Evolutionary conservation across 768 basidiomycete genomes (phyloP), one percentile per base, ranked within the genome.

Genomic region (Tylopilus cervinicoccineus): DNA sequence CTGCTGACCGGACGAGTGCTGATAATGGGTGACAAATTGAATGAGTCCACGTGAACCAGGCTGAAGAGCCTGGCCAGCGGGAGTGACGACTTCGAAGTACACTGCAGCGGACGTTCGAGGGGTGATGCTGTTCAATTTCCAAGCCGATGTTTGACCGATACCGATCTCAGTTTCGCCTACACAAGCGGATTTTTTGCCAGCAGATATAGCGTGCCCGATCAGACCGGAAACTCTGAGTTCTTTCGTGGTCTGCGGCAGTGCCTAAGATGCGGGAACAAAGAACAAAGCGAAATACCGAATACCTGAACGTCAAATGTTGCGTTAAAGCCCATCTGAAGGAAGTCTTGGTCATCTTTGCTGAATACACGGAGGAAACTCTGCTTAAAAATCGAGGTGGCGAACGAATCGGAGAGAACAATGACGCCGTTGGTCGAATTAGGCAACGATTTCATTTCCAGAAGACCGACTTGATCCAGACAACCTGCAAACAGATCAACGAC

Each of bases 151-250:
- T 65, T 94, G 91, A 27, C 94, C 95, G 52, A 99, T 95, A 64
- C 96, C 96, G 50, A 99, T 98, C 67, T 98, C 96, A 0, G 96
- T 98, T 73, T 99, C 96, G 51, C 95, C 96, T 16, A 99, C 96
- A 61, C 91, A 96, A 0, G 81, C 83, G 0, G 93, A 93, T 66
- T 98, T 97, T 72, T 98, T 99, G 56, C 88, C 94, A 14, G 92
- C 90, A 19, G 94, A 97, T 67, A 97, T 96, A 26, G 88, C 94
- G 62, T 98, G 95, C 3, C 94, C 94, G 56, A 98, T 99, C 38
- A 99, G 79, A 24, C 96, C 96, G 10, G 96, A 98, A 7, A 99
- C 93, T 66, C 94, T 97, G 54, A 99, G 80, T 64, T 99, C 96
- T 74, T 98, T 99, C 26, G 96, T 98, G 0, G 95, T 96, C 91